These are phyloP conservation scores for Globisporangium sylvaticum DNA, from an alignment of 352 stramenopile species.

Conservation along the genomic window DNA sequence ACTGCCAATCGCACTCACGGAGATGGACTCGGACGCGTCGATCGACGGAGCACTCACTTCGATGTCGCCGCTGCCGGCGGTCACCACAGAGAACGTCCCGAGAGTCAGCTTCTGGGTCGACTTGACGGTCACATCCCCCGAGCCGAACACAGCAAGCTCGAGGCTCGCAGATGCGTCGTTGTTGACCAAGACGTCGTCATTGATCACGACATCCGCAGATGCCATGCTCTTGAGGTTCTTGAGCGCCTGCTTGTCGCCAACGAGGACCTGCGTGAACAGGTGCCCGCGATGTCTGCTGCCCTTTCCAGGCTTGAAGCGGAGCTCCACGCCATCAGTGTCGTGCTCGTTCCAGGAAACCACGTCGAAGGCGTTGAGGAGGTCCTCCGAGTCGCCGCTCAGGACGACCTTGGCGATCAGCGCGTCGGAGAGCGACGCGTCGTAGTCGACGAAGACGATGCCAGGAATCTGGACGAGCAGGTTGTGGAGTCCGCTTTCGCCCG, in stretches of 20 bases:
- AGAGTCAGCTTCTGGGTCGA: not conserved
- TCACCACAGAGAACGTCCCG: not conserved
- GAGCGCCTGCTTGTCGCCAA: not conserved
- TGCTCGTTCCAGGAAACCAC: slow-evolving; percentile 8
- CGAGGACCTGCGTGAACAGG: not conserved
- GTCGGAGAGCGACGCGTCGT: slow-evolving; percentile 11
- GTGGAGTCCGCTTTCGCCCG: not conserved
- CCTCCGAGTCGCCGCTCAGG: slow-evolving; percentile 48
- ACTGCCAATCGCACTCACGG: not conserved
- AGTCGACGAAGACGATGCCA: slow-evolving; percentile 2
- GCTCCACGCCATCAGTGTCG: not conserved
- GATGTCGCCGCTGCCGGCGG: not conserved
- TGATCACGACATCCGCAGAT: slow-evolving; percentile 1
- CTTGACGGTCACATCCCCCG: slow-evolving; percentile 1
- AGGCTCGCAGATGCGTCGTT: not conserved
- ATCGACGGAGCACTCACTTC: not conserved
- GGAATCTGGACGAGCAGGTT: not conserved
- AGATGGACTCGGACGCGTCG: not conserved
- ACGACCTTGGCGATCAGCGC: slow-evolving; percentile 41
- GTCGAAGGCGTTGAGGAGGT: slow-evolving; percentile 41
- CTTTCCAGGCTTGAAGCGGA: not conserved
- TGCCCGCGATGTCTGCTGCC: not conserved
- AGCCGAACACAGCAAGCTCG: not conserved
- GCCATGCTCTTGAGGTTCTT: not conserved
- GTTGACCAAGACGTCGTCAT: not conserved